Conservation (phyloP, 1,284 basidiomycete species). For the Puccinia hordei region DNA sequence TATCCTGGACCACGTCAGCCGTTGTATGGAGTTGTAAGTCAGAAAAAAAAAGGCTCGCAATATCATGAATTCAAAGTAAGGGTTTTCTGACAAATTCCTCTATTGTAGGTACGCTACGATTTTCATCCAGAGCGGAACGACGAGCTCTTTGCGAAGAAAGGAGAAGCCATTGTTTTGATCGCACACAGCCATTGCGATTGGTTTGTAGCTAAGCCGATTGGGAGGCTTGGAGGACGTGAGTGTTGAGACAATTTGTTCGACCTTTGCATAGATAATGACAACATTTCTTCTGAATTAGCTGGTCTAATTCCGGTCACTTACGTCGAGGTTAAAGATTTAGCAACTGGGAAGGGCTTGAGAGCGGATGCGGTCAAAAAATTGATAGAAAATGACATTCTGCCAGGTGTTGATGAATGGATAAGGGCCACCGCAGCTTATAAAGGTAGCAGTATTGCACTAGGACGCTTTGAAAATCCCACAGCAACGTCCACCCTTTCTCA, state of each 20-base stretch:
- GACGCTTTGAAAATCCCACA: conserved; percentile 74
- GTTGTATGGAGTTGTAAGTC: conserved; percentile 39
- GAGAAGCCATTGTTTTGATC: conserved; percentile 64
- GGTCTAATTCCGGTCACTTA: conserved; percentile 96
- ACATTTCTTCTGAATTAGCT: conserved; percentile 61
- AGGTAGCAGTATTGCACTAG: conserved; percentile 90
- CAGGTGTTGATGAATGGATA: conserved; percentile 98
- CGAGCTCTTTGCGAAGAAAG: conserved; percentile 35
- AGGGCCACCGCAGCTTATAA: conserved; percentile 91
- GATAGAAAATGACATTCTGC: conserved; percentile 81
- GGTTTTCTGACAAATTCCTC: neutral
- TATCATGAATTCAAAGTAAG: neutral
- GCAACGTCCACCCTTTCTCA: conserved; percentile 61
- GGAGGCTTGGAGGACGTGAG: conserved; percentile 48
- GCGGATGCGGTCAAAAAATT: conserved; percentile 71
- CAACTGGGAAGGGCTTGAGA: conserved; percentile 64
- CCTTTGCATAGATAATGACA: neutral
- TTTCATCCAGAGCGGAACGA: conserved; percentile 37
- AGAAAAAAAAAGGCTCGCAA: neutral
- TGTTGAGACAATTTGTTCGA: neutral
- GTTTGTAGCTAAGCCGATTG: conserved; percentile 56
- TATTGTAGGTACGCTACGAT: conserved; percentile 30
- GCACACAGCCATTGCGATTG: conserved; percentile 63
- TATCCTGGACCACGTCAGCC: conserved; percentile 2
- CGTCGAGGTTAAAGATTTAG: conserved; percentile 90